Percentiles rank a stretch among this genome's conserved stretches.
Conservation (phyloP, 306 rosid species). For the Rosa persica region DNA sequence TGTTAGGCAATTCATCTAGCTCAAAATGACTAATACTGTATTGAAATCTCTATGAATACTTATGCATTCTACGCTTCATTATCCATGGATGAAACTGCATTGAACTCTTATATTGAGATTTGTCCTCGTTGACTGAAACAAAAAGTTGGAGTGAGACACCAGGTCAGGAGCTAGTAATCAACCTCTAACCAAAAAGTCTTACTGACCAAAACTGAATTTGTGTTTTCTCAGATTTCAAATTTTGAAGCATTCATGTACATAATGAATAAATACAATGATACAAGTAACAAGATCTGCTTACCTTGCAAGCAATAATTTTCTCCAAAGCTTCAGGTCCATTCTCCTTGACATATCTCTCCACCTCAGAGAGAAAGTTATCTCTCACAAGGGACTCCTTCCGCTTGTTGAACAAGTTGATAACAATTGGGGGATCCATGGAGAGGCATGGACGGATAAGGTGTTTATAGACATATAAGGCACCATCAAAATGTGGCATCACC, state of each 20-base stretch:
- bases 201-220: too few relatives aligned
- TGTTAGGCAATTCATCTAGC: background rate
- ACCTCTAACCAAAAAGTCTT: background rate
- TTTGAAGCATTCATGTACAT: too few relatives aligned
- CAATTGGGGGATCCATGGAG: too few relatives aligned
- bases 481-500: too few relatives aligned
- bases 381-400: too few relatives aligned
- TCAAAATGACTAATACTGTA: background rate
- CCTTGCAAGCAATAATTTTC: constrained; percentile 52
- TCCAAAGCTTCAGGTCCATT: constrained; percentile 38
- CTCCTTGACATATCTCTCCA: too few relatives aligned
- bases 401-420: too few relatives aligned
- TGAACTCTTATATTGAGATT: constrained; percentile 17
- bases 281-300: constrained; percentile 4
- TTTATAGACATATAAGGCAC: too few relatives aligned
- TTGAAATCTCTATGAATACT: background rate
- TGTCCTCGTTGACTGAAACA: constrained; percentile 6
- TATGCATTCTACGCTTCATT: constrained; percentile 32
- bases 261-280: too few relatives aligned
- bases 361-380: too few relatives aligned
- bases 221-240: too few relatives aligned
- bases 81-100: constrained; percentile 17
- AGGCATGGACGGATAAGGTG: too few relatives aligned
- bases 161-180: background rate
- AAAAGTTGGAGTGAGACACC: background rate